These are phyloP conservation scores for Eustoma russellianum DNA, from an alignment of 257 asterid species.

Conservation along the genomic window DNA sequence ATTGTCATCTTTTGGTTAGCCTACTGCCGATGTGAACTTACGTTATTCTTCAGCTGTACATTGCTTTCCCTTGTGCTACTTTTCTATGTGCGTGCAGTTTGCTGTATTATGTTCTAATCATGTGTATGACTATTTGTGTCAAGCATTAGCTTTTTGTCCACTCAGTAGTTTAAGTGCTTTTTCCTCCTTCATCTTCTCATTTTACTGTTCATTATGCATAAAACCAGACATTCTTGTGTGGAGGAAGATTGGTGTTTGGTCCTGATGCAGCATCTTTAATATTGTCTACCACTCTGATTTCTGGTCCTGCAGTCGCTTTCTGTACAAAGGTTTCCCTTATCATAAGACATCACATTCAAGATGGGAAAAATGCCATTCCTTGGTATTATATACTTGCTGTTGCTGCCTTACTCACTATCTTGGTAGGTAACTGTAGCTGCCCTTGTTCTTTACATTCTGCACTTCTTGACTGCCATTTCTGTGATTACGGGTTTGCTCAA, in stretches of 20 bases:
- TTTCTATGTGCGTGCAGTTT: too few species aligned
- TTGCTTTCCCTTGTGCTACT: too few species aligned
- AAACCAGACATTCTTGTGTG: slow-evolving; percentile 70
- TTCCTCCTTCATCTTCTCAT: slow-evolving; percentile 8
- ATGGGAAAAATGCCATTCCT: slow-evolving; percentile 30
- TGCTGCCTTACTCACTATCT: slow-evolving; percentile 44
- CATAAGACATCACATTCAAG: slow-evolving; percentile 25
- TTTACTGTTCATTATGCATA: slow-evolving; percentile 11
- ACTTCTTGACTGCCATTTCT: too few species aligned
- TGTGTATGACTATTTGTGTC: too few species aligned
- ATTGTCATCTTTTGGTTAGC: too few species aligned
- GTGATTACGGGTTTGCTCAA: too few species aligned
- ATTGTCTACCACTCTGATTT: slow-evolving; percentile 44
- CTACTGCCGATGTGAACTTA: too few species aligned
- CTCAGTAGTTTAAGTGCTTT: background rate
- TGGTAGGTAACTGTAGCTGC: slow-evolving; percentile 31
- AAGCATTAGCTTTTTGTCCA: too few species aligned
- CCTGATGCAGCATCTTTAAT: slow-evolving; percentile 75
- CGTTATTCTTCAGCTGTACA: too few species aligned
- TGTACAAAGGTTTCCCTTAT: slow-evolving; percentile 33
- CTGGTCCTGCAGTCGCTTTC: slow-evolving; percentile 60
- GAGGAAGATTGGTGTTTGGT: slow-evolving; percentile 89
- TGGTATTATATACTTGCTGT: slow-evolving; percentile 59
- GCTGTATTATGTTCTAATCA: too few species aligned
- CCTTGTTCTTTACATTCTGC: too few species aligned